phyloP scores from a whole-genome alignment of 768 basidiomycete genomes.

The Leucocoprinus leucothites region DNA sequence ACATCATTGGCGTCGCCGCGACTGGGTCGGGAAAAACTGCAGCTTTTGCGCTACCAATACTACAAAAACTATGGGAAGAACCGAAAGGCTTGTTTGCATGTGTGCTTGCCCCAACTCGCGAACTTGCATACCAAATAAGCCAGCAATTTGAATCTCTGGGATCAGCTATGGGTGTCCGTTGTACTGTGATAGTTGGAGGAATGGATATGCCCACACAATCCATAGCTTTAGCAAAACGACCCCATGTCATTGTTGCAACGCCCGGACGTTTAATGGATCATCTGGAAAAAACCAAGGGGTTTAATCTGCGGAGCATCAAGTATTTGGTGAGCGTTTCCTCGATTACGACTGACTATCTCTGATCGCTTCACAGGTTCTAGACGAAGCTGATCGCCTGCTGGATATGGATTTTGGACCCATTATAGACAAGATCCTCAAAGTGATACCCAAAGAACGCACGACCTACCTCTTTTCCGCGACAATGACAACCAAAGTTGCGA shows the following conservation, averaged over 20 bases:
- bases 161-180: slow-evolving; percentile 88
- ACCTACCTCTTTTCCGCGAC: slow-evolving; percentile 98
- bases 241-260: slow-evolving; percentile 94
- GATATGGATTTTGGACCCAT: slow-evolving; percentile 97
- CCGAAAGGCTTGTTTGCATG: slow-evolving; percentile 92
- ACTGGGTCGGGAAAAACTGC: slow-evolving; percentile 99
- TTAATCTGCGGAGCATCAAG: slow-evolving; percentile 79
- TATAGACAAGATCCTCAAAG: slow-evolving; percentile 95
- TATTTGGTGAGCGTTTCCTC: slow-evolving; percentile 64
- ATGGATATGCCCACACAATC: slow-evolving; percentile 89
- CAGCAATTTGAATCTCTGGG: slow-evolving; percentile 94
- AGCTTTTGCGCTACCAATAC: slow-evolving; percentile 92
- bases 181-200: slow-evolving; percentile 92
- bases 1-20: slow-evolving; percentile 97
- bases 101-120: slow-evolving; percentile 95
- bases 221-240: slow-evolving; percentile 88
- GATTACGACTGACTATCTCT: neutral
- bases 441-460: slow-evolving; percentile 89
- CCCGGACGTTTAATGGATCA: slow-evolving; percentile 93
- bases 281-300: slow-evolving; percentile 96
- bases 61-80: slow-evolving; percentile 95
- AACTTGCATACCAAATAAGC: slow-evolving; percentile 97
- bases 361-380: slow-evolving; percentile 70
- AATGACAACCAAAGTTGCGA: slow-evolving; percentile 98
- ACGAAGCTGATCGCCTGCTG: slow-evolving; percentile 92